A percentile compares a stretch with the other conserved stretches of the same genome.
Evolutionary conservation across 2,329 filamentous ascomycete species (phyloP).

Genomic region (Aurifilum marmelostoma): DNA sequence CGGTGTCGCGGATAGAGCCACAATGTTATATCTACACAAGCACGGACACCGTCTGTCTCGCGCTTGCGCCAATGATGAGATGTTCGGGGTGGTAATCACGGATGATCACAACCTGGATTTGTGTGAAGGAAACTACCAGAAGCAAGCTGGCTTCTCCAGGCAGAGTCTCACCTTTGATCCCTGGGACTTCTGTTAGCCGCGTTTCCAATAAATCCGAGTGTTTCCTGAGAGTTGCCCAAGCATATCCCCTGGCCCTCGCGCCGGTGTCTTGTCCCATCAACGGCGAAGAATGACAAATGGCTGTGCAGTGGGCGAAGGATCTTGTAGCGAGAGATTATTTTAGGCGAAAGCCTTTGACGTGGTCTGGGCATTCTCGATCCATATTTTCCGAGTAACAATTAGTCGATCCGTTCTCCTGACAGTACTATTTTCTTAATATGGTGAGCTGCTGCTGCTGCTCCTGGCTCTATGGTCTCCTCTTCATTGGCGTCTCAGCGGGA

Average conservation of each 20-base stretch:
- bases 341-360: background rate
- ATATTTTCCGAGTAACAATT: background rate
- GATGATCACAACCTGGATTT: background rate
- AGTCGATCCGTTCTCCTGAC: background rate
- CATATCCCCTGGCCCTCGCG: background rate
- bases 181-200: background rate
- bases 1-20: conserved; percentile 3
- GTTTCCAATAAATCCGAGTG: background rate
- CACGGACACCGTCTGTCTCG: background rate
- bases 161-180: background rate
- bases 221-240: background rate
- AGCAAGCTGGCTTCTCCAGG: background rate
- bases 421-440: background rate
- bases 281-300: background rate
- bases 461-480: too few relatives aligned
- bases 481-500: too few relatives aligned
- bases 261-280: background rate
- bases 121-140: background rate
- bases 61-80: background rate
- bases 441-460: background rate
- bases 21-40: background rate
- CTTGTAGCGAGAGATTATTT: background rate
- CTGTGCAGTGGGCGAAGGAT: too few relatives aligned
- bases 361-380: background rate
- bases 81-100: background rate